Percentiles rank a stretch among this genome's conserved stretches.
Conservation (phyloP, 164 flowering plant species). For the Aristolochia contorta region DNA sequence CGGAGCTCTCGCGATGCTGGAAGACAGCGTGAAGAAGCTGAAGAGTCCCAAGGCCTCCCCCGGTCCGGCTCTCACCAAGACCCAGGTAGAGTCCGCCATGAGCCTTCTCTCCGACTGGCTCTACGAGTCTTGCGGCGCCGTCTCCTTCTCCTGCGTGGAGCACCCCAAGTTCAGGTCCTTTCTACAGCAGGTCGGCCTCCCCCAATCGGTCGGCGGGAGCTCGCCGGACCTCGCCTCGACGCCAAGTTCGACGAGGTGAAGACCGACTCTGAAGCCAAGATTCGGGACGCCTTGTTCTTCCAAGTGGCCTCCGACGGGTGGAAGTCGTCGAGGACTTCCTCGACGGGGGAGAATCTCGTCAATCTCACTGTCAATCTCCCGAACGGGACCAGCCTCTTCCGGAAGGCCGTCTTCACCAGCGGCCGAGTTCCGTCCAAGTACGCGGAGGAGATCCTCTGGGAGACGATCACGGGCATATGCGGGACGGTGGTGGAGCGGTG, state of each 20-base stretch:
- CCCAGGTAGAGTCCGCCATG: constrained; percentile 61
- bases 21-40: constrained; percentile 89
- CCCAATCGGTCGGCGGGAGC: constrained; percentile 46
- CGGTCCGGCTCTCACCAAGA: constrained; percentile 54
- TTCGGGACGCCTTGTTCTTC: constrained; percentile 85
- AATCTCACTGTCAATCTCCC: constrained; percentile 83
- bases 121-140: constrained; percentile 84
- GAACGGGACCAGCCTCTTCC: constrained; percentile 78
- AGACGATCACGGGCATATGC: constrained; percentile 47
- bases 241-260: constrained; percentile 55
- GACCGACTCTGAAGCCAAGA: constrained; percentile 61
- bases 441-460: constrained; percentile 87
- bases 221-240: constrained; percentile 54
- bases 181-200: constrained; percentile 76
- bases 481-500: constrained; percentile 53
- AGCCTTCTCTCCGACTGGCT: constrained; percentile 80
- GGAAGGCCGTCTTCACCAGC: constrained; percentile 57
- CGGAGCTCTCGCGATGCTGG: constrained; percentile 85
- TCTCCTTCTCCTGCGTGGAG: constrained; percentile 71
- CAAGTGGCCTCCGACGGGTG: constrained; percentile 86
- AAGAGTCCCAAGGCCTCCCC: constrained; percentile 85
- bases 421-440: constrained; percentile 54
- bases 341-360: constrained; percentile 45
- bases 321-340: constrained; percentile 24
- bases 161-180: constrained; percentile 88